Base-by-base conservation (phyloP, 345 rosid genomes). In the Aurinia saxatilis region DNA sequence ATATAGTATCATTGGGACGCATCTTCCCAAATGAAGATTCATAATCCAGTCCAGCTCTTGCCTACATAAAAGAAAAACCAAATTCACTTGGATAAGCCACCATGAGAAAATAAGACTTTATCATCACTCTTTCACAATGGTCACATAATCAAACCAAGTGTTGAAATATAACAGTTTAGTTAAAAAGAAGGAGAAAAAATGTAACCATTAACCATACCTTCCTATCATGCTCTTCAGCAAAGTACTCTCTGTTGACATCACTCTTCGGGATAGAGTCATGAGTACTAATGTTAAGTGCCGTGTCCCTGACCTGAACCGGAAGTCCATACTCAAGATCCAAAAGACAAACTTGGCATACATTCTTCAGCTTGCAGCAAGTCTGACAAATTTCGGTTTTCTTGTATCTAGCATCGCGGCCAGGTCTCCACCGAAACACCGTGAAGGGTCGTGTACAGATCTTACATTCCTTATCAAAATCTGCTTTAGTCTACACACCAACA, bases 301-400 rank as follows among this genome's bases (percentile, higher is more conserved):
- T 83, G 67, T 88, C 95, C 55, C 96, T 83, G 75, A 82, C 96
- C 73, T 91, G 96, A 73, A 91, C 98, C 0, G 96, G 96, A 81
- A 91, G 77, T 31, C 98, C 95, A 51, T 93, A 93, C 72, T 93
- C 97, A 14, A 90, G 90, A 73, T 93, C 99, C 77, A 93, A 50
- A 61, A 93, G 96, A 69, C 97, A 93, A 41, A 93, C 99, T 85
- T 93, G 97, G 55, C 99, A 91, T n/a, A 85, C 96, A 70, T 91
- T 91, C 73, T 91, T 88, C 72, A 91, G 68, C 79, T 91, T 91
- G 56, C 96, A 84, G 57, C 98, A 91, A 10, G 98, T 91, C 71
- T 91, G 98, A 74, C 98, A 88, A 72, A 88, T 63, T 75, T 91
- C 98, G 0, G 87, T 77, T 68, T 91, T 91, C 82, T 91, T 91